Evolutionary conservation across 208 protist species (phyloP), one percentile per base, ranked within the genome.

Genomic region (Phytomonas francai): DNA sequence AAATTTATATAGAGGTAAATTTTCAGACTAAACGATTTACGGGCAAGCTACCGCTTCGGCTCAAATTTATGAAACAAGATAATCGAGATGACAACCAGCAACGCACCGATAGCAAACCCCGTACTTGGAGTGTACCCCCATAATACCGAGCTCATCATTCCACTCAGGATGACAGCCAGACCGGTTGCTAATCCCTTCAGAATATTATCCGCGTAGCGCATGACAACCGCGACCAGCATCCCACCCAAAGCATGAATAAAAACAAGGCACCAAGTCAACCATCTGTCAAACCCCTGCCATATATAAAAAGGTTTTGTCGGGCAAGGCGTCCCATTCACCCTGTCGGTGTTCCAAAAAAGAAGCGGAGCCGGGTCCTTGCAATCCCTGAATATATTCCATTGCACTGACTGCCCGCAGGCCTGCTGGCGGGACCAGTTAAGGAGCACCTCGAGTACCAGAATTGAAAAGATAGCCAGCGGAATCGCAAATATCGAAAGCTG

Each of bases 201-300:
- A 34, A 96, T 88, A 72, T 93, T 96, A 67, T 96, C 91, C 0
- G 91, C 80, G 72, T 96, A 96, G 67, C 88, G 87, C 63, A 94
- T 72, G 8, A 91, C 88, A 27, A 89, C 70, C 1, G 87, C 88
- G 0, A 96, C 86, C 0, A 96, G 76, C 9, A 96, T 71, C 0
- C 91, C 91, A 25, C 91, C 91, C 1, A 89, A 60, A 0, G 86
- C 88, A 59, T 96, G 84, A 58, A 96, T 73, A 36, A 70, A 42
- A 0, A 96, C 87, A 0, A 96, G 75, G 0, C 33, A 75, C 72
- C 83, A 88, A 31, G 86, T 92, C 12, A 85, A 61, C 67, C 36
- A 65, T 0, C 69, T 39, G 65, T 89, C 73, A 61, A 89, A 94
- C 22, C 74, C 75, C 33, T 82, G 77, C 81, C 84, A 92, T 57